Evolutionary conservation across 2,329 filamentous ascomycete genomes (phyloP).

Genomic region (Arthrobotrys conoides): DNA sequence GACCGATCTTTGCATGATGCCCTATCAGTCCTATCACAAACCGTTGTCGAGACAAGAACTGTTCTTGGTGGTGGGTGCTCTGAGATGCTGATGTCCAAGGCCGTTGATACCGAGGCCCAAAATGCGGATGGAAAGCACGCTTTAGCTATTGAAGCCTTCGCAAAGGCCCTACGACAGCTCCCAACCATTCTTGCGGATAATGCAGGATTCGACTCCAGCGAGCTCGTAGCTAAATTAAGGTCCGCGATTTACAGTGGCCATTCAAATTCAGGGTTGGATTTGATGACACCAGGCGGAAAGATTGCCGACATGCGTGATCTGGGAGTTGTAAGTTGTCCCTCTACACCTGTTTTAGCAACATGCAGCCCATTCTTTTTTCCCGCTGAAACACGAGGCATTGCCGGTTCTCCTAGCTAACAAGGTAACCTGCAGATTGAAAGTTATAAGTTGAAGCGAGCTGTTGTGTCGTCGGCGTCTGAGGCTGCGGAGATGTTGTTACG

Average conservation of each 20-base stretch:
- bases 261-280: constrained; percentile 90
- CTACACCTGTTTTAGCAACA: not conserved
- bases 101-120: constrained; percentile 91
- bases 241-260: constrained; percentile 96
- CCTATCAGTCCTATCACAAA: constrained; percentile 94
- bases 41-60: constrained; percentile 91
- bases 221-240: constrained; percentile 89
- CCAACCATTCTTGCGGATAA: constrained; percentile 98
- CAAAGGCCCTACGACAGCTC: constrained; percentile 88
- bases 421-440: constrained; percentile 78
- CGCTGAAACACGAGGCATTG: not conserved
- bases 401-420: not conserved
- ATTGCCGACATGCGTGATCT: constrained; percentile 96
- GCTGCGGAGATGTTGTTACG: constrained; percentile 95
- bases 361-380: not conserved
- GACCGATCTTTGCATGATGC: constrained; percentile 97
- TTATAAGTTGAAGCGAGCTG: constrained; percentile 98
- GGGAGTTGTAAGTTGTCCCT: constrained; percentile 73
- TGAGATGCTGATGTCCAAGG: constrained; percentile 99
- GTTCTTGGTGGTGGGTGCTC: constrained; percentile 96
- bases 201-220: constrained; percentile 93
- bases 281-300: constrained; percentile 89
- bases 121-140: constrained; percentile 98
- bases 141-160: constrained; percentile 90
- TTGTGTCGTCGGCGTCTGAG: constrained; percentile 95